A percentile compares a stretch with the other conserved stretches of the same genome.
phyloP scores from a whole-genome alignment of 805 yeast genomes.

The Teunomyces stri region DNA sequence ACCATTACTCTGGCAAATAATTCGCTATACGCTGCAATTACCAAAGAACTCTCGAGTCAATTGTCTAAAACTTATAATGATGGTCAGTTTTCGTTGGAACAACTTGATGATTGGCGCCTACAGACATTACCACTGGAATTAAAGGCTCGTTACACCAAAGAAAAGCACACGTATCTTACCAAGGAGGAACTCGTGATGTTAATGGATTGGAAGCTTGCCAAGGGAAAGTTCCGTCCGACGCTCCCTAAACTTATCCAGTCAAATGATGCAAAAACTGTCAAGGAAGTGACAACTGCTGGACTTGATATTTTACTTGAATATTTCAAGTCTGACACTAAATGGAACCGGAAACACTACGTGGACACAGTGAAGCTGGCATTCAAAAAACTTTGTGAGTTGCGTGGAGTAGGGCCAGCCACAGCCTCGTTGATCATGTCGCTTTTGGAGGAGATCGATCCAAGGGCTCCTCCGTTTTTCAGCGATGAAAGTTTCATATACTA shows the following conservation, averaged over 20 bases:
- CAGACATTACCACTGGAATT: conserved; percentile 27
- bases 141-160: conserved; percentile 18
- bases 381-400: conserved; percentile 31
- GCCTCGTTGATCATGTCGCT: conserved; percentile 44
- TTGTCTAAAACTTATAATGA: conserved; percentile 22
- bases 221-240: conserved; percentile 43
- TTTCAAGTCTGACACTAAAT: conserved; percentile 6
- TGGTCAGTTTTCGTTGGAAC: conserved; percentile 24
- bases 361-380: conserved; percentile 21
- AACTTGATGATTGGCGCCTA: conserved; percentile 40
- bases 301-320: conserved; percentile 11
- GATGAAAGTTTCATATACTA: conserved; percentile 45
- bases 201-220: conserved; percentile 50
- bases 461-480: conserved; percentile 46
- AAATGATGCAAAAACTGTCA: conserved; percentile 31
- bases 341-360: conserved; percentile 14
- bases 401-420: conserved; percentile 53
- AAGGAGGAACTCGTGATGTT: conserved; percentile 38
- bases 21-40: conserved; percentile 25
- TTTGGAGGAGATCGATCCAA: conserved; percentile 13
- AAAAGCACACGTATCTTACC: conserved; percentile 26
- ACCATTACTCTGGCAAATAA: conserved; percentile 13
- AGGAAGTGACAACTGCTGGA: conserved; percentile 28
- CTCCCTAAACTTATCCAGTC: conserved; percentile 40
- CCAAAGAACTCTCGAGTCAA: conserved; percentile 26